Conservation (phyloP, 2,329 filamentous ascomycete species). For the Ramichloridium luteum region DNA sequence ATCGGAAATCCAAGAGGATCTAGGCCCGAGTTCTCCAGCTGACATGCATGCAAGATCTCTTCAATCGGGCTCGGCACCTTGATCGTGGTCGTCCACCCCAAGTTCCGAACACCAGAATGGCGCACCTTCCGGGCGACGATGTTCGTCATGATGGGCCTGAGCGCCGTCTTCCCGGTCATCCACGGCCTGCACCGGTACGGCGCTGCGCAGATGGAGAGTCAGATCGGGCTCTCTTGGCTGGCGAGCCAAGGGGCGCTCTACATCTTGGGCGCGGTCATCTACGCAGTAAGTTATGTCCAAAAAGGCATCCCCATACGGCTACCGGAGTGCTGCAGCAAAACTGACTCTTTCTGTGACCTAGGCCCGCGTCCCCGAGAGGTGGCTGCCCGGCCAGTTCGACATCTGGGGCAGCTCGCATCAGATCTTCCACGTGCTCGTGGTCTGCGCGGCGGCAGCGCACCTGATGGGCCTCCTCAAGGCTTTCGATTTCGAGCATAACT, state of each 20-base stretch:
- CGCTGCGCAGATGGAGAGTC: slow-evolving; percentile 49
- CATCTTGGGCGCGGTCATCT: slow-evolving; percentile 71
- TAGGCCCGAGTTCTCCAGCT: slow-evolving; percentile 1
- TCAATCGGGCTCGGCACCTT: slow-evolving; percentile 65
- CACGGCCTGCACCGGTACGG: slow-evolving; percentile 64
- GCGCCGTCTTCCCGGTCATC: slow-evolving; percentile 68
- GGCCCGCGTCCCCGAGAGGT: slow-evolving; percentile 72
- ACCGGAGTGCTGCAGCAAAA: not conserved
- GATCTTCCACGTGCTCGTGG: slow-evolving; percentile 83
- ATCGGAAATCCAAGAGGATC: too few relatives aligned
- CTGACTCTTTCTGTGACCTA: too few relatives aligned
- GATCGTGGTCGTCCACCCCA: slow-evolving; percentile 63
- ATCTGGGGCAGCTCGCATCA: slow-evolving; percentile 91
- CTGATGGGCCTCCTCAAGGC: slow-evolving; percentile 69
- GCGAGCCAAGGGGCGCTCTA: slow-evolving; percentile 72
- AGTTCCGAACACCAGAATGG: slow-evolving; percentile 72
- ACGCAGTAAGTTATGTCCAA: slow-evolving; percentile 50
- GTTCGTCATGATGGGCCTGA: slow-evolving; percentile 79
- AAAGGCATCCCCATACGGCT: not conserved
- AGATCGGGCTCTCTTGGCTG: slow-evolving; percentile 73
- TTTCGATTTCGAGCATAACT: slow-evolving; percentile 67
- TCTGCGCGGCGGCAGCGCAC: slow-evolving; percentile 71
- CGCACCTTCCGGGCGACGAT: slow-evolving; percentile 75
- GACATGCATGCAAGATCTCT: slow-evolving; percentile 48
- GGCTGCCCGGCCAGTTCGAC: slow-evolving; percentile 67